A percentile compares a stretch with the other conserved stretches of the same genome.
Evolutionary conservation across 768 basidiomycete species (phyloP).

Genomic region (Lentinula lateritia): DNA sequence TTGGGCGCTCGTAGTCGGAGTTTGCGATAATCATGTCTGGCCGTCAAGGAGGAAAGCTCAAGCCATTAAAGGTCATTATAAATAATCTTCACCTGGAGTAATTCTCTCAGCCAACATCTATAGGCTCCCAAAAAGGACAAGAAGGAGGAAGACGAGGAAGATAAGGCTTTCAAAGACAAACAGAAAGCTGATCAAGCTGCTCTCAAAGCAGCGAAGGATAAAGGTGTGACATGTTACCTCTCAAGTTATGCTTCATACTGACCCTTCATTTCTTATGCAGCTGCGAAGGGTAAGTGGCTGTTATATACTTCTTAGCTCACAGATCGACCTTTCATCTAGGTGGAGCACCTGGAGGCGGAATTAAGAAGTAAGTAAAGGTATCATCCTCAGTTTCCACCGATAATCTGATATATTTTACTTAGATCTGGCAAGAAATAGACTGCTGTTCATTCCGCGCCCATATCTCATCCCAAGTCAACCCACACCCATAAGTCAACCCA

Average conservation of each 20-base stretch:
- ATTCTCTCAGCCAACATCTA: neutral
- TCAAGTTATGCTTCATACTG: neutral
- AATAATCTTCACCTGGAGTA: neutral
- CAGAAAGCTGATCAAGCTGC: conserved; percentile 72
- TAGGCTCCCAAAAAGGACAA: conserved; percentile 83
- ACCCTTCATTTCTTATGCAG: conserved; percentile 23
- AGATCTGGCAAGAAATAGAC: conserved; percentile 71
- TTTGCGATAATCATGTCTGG: conserved; percentile 37
- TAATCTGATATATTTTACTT: neutral
- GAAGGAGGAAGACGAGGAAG: conserved; percentile 67
- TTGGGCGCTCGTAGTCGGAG: neutral
- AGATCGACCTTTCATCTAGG: conserved; percentile 31
- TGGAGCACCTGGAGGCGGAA: conserved; percentile 64
- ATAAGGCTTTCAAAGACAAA: conserved; percentile 67
- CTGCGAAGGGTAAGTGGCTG: conserved; percentile 43
- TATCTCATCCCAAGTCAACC: neutral
- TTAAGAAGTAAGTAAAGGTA: conserved; percentile 70
- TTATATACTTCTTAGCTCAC: conserved; percentile 8
- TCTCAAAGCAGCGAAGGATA: conserved; percentile 65
- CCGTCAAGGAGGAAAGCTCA: conserved; percentile 77
- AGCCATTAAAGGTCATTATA: conserved; percentile 71
- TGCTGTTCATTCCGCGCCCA: neutral
- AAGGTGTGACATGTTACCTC: conserved; percentile 40
- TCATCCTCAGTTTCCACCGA: neutral
- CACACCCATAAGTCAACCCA: neutral